Percentiles rank a stretch among this genome's conserved stretches.
Conservation (phyloP, 2,329 filamentous ascomycete species). For the Chaetomium globosum region DNA sequence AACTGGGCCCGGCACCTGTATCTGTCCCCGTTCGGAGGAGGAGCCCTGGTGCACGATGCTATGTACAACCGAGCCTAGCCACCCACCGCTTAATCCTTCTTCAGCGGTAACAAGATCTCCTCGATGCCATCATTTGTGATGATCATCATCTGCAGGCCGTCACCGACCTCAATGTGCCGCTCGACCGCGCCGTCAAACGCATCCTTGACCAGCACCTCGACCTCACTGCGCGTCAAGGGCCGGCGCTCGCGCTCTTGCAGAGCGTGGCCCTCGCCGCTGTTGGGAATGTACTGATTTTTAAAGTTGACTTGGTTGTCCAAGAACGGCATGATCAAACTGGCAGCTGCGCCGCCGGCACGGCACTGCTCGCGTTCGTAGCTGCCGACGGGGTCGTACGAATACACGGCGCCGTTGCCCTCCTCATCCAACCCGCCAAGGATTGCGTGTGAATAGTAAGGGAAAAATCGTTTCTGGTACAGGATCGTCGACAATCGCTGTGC, state of each 20-base stretch:
- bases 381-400: conserved; percentile 96
- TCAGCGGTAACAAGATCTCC: conserved; percentile 80
- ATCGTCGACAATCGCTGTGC: conserved; percentile 94
- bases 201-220: conserved; percentile 89
- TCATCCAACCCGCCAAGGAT: conserved; percentile 94
- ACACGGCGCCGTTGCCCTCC: conserved; percentile 89
- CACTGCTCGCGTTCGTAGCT: conserved; percentile 98
- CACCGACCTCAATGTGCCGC: conserved; percentile 98
- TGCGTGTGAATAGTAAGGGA: conserved; percentile 96
- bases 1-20: neutral
- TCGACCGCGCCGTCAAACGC: conserved; percentile 97
- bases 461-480: conserved; percentile 96
- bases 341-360: conserved; percentile 86
- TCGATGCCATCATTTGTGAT: conserved; percentile 87
- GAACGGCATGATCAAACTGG: conserved; percentile 97
- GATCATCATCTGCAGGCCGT: conserved; percentile 92
- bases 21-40: neutral
- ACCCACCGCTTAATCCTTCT: conserved; percentile 71
- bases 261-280: conserved; percentile 79
- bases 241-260: conserved; percentile 70
- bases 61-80: conserved; percentile 14
- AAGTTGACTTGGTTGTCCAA: conserved; percentile 99
- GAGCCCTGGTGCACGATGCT: conserved; percentile 1
- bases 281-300: conserved; percentile 96
- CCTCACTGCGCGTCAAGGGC: conserved; percentile 71